Evolutionary conservation across 2,329 filamentous ascomycete genomes (phyloP).

Genomic region (Penicillium corylophilum): DNA sequence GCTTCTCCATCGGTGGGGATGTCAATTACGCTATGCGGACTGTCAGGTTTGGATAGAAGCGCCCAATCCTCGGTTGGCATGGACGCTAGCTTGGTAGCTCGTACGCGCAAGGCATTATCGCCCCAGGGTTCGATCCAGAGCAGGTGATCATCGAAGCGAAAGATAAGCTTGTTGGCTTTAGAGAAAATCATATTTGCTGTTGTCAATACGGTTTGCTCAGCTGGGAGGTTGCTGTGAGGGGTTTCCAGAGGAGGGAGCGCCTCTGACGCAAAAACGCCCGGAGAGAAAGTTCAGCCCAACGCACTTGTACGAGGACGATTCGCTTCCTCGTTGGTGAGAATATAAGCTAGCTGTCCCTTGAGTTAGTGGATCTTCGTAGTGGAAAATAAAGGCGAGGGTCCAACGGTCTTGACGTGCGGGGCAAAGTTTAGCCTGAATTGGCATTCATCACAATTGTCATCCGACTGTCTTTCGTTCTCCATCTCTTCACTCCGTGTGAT

Average conservation of each 20-base stretch:
- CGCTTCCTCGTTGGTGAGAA: neutral
- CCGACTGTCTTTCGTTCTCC: neutral
- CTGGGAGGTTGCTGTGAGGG: neutral
- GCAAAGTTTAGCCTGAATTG: neutral
- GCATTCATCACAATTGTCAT: neutral
- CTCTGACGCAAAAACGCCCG: neutral
- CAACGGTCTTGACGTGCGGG: neutral
- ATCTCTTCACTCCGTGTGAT: neutral
- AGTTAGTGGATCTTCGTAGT: neutral
- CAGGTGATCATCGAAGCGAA: slow-evolving; percentile 39
- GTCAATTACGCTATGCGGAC: slow-evolving; percentile 11
- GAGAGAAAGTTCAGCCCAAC: neutral
- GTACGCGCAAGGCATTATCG: slow-evolving; percentile 39
- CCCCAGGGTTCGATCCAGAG: slow-evolving; percentile 43
- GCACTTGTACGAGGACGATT: neutral
- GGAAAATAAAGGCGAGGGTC: neutral
- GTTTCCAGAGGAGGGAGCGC: neutral
- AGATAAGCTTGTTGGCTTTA: slow-evolving; percentile 36
- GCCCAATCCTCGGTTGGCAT: slow-evolving; percentile 41
- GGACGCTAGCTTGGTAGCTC: slow-evolving; percentile 37
- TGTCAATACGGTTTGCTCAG: neutral
- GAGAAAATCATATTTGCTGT: slow-evolving; percentile 29
- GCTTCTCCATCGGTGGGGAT: slow-evolving; percentile 29
- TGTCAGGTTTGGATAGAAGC: slow-evolving; percentile 24
- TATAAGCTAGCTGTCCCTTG: neutral